A percentile compares a stretch with the other conserved stretches of the same genome.
Conservation (phyloP, 2,329 filamentous ascomycete genomes). For the Sarocladium brachiariae region DNA sequence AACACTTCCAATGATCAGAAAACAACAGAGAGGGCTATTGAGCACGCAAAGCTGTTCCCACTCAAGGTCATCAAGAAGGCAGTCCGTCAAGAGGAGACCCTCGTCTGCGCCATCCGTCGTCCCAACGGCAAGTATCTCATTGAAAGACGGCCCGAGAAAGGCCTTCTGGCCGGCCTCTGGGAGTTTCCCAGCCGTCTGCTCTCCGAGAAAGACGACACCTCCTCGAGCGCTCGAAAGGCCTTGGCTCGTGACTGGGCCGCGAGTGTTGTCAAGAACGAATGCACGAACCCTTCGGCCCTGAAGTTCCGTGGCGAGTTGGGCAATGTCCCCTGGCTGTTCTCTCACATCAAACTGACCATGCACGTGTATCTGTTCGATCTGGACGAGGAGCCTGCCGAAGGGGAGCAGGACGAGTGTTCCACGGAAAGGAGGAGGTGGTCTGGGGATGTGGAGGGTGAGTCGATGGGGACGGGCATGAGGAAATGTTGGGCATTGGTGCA, state of each 20-base stretch:
- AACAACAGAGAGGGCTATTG: conserved; percentile 21
- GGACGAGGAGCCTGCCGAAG: conserved; percentile 11
- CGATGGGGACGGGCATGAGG: conserved; percentile 53
- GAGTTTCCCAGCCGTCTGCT: conserved; percentile 42
- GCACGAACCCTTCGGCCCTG: conserved; percentile 15
- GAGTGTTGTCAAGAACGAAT: not conserved
- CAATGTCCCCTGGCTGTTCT: conserved; percentile 50
- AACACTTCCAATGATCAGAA: conserved; percentile 14
- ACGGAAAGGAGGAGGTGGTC: conserved; percentile 30
- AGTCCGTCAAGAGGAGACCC: conserved; percentile 42
- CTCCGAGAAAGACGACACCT: conserved; percentile 19
- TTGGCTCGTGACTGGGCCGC: conserved; percentile 29
- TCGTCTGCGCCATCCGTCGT: conserved; percentile 46
- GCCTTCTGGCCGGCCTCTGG: conserved; percentile 49
- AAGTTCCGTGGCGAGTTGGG: conserved; percentile 37
- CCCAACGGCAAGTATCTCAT: conserved; percentile 39
- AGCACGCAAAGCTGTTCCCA: conserved; percentile 45
- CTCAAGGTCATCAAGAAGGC: conserved; percentile 45
- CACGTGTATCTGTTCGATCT: conserved; percentile 46
- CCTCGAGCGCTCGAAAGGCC: conserved; percentile 23
- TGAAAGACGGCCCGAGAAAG: conserved; percentile 44
- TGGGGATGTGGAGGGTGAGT: conserved; percentile 37
- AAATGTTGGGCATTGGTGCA: conserved; percentile 46
- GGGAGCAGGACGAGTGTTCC: not conserved
- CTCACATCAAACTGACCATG: conserved; percentile 50